Evolutionary conservation across 169 alveolate genomes (phyloP).

Genomic region (Cryptosporidium xiaoi): DNA sequence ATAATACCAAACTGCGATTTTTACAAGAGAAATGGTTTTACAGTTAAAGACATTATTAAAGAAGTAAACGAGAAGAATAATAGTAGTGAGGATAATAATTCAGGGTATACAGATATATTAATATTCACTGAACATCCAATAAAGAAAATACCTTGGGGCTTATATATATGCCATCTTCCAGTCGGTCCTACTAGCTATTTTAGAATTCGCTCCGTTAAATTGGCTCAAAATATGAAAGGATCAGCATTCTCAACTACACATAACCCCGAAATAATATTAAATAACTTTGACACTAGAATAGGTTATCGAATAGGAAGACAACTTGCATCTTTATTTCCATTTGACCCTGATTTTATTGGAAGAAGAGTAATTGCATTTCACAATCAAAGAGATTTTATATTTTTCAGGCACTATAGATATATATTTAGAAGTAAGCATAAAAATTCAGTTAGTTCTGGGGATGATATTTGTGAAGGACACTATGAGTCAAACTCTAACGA

Average conservation of each 20-base stretch:
- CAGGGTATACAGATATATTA: slow-evolving; percentile 86
- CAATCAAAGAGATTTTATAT: slow-evolving; percentile 98
- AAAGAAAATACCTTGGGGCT: slow-evolving; percentile 88
- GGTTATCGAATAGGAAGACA: slow-evolving; percentile 98
- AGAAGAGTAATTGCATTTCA: slow-evolving; percentile 97
- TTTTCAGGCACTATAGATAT: slow-evolving; percentile 98
- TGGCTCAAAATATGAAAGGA: slow-evolving; percentile 87
- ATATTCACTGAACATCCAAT: slow-evolving; percentile 87
- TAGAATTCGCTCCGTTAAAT: slow-evolving; percentile 86
- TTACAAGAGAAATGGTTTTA: slow-evolving; percentile 86
- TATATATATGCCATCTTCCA: slow-evolving; percentile 90
- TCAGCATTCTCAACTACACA: slow-evolving; percentile 90
- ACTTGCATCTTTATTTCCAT: slow-evolving; percentile 95
- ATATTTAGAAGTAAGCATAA: slow-evolving; percentile 77
- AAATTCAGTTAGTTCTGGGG: slow-evolving; percentile 4
- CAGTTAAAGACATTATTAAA: slow-evolving; percentile 83
- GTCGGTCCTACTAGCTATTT: slow-evolving; percentile 94
- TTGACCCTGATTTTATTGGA: slow-evolving; percentile 95
- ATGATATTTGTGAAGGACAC: too few relatives aligned
- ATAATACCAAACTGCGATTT: slow-evolving; percentile 91
- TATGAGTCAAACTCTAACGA: neutral
- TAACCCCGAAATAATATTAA: slow-evolving; percentile 95
- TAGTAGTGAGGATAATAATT: slow-evolving; percentile 81
- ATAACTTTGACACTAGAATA: slow-evolving; percentile 95
- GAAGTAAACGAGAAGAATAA: slow-evolving; percentile 83